These are phyloP conservation scores for Lentinula sp. DNA, from an alignment of 768 basidiomycete species.

Conservation along the genomic window DNA sequence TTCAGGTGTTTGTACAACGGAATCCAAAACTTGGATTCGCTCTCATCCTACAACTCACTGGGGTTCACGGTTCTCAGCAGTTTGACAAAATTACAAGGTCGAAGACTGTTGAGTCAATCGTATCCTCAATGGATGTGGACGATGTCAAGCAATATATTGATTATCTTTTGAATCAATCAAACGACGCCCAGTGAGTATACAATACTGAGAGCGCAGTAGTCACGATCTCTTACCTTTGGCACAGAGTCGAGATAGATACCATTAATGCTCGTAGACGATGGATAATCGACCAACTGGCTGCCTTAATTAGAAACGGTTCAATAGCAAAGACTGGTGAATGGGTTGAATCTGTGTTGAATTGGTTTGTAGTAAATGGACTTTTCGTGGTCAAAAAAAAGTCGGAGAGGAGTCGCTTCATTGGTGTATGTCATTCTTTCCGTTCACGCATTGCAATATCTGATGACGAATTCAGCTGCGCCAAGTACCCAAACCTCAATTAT, in stretches of 20 bases:
- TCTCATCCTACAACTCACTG: slow-evolving; percentile 79
- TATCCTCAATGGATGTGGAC: slow-evolving; percentile 63
- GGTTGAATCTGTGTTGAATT: slow-evolving; percentile 71
- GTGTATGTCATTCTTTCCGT: slow-evolving; percentile 41
- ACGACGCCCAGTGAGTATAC: slow-evolving; percentile 39
- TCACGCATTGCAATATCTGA: neutral
- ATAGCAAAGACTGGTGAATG: slow-evolving; percentile 79
- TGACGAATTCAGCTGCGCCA: slow-evolving; percentile 47
- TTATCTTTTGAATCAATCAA: slow-evolving; percentile 60
- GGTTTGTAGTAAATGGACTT: slow-evolving; percentile 76
- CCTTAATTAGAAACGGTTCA: slow-evolving; percentile 71
- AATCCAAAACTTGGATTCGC: slow-evolving; percentile 81
- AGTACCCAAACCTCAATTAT: slow-evolving; percentile 61
- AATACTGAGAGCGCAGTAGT: slow-evolving; percentile 4
- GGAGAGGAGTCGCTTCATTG: slow-evolving; percentile 47
- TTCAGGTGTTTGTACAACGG: slow-evolving; percentile 67
- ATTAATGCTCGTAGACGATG: slow-evolving; percentile 62
- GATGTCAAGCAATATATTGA: slow-evolving; percentile 76
- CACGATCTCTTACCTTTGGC: neutral
- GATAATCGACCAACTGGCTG: slow-evolving; percentile 81
- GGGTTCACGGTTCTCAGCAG: slow-evolving; percentile 74
- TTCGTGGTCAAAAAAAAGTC: slow-evolving; percentile 72
- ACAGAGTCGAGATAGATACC: slow-evolving; percentile 35
- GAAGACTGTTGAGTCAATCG: slow-evolving; percentile 83
- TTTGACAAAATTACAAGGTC: slow-evolving; percentile 92